These are phyloP conservation scores for Xylariales sp. DNA, from an alignment of 2,329 filamentous ascomycete genomes.

Conservation along the genomic window DNA sequence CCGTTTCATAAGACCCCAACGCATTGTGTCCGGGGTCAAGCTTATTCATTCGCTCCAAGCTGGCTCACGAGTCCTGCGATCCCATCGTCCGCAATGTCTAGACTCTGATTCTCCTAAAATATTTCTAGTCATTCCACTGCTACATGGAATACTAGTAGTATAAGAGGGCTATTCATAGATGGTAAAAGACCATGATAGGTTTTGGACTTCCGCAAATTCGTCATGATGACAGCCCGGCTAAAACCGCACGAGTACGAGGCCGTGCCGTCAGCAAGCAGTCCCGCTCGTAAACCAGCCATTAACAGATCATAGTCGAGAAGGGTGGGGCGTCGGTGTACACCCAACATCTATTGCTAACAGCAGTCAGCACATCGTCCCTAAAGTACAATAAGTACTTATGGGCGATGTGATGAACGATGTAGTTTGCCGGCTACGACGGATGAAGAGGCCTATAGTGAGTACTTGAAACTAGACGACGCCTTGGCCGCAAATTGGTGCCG, in stretches of 20 bases:
- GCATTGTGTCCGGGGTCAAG: conserved; percentile 11
- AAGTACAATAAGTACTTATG: conserved; percentile 27
- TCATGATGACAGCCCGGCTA: conserved; percentile 3
- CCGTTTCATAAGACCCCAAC: conserved; percentile 12
- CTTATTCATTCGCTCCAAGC: conserved; percentile 26
- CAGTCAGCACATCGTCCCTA: conserved; percentile 20
- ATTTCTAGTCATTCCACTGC: not conserved
- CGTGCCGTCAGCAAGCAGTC: conserved; percentile 43
- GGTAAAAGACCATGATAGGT: not conserved
- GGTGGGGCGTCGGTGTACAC: conserved; percentile 28
- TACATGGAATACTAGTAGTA: not conserved
- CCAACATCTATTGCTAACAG: conserved; percentile 25
- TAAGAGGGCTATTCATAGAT: conserved; percentile 4
- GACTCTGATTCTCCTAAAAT: not conserved
- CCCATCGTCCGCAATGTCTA: not conserved
- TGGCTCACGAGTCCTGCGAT: not conserved
- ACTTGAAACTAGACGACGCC: conserved; percentile 15
- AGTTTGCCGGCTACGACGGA: not conserved
- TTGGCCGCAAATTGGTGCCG: conserved; percentile 16
- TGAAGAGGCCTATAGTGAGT: not conserved
- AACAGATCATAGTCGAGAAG: conserved; percentile 17
- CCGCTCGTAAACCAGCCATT: conserved; percentile 46
- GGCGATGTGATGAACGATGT: conserved; percentile 6
- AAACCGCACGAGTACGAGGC: conserved; percentile 13
- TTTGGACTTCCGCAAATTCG: not conserved